Evolutionary conservation across 164 flowering plant species (phyloP), one percentile per base, ranked within the genome.

Genomic region (Pachysandra terminalis): DNA sequence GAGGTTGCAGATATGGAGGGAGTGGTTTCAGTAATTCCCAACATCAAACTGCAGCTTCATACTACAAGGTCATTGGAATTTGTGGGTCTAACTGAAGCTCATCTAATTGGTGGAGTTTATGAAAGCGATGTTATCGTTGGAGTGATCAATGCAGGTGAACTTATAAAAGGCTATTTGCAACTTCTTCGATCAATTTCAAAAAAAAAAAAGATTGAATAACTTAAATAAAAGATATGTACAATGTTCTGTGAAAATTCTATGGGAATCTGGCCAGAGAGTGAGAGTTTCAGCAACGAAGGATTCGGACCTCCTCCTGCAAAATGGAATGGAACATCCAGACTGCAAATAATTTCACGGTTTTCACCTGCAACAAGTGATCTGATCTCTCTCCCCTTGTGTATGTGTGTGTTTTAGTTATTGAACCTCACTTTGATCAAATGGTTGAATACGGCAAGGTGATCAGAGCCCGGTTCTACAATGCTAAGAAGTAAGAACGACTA

Each of bases 31-130:
- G 83, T 83, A 23, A 19, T 79, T 56, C 85, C 82, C 8, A 81
- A 78, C 67, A 74, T 23, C 15, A 70, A 53, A 21, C 41, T 77
- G 14, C 21, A 77, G 59, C 79, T 80, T 69, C 86, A 83, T 56
- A 83, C 85, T 2, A 81, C 89, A 66, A 78, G 87, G 65, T 83
- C 89, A 55, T 82, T 84, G 87, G 83, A 81, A 28, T 85, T 83
- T 70, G 41, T 68, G 89, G 83, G 16, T 61, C 78, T 16, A 19
- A 68, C 48, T 54, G 32, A 21, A 55, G 23, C 57, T n/a, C 35
- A 35, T 53, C 32, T n/a, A n/a, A n/a, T 57, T 54, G 70, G 64
- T 14, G 32, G 35, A 12, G 3, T 51, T 32, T 37, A 32, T 16
- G 74, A 73, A 76, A 78, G 83, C 60, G 75, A 81, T 1, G 72